Conservation (phyloP, 2,329 filamentous ascomycete species). For the Phialemonium atrogriseum region DNA sequence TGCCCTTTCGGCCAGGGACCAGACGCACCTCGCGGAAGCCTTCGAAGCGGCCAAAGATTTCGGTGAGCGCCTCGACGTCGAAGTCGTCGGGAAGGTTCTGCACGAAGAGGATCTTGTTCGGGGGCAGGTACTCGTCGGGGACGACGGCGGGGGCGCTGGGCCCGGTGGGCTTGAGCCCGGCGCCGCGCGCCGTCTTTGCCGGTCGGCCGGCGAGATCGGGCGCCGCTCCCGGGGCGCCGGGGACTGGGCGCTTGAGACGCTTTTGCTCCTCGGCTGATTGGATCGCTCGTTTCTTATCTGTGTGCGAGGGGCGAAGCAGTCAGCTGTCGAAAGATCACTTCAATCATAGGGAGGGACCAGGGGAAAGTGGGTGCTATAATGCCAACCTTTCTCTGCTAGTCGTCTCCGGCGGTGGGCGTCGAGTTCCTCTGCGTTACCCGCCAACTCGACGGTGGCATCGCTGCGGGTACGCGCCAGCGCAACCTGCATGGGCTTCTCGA, state of each 20-base stretch:
- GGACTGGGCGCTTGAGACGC: slow-evolving; percentile 56
- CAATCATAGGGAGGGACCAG: too few species aligned
- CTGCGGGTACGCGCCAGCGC: slow-evolving; percentile 75
- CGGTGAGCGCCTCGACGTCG: slow-evolving; percentile 69
- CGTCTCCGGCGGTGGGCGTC: slow-evolving; percentile 79
- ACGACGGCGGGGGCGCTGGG: slow-evolving; percentile 63
- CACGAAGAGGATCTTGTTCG: slow-evolving; percentile 93
- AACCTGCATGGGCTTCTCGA: slow-evolving; percentile 82
- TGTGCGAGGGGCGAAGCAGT: background rate
- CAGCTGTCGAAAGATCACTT: too few species aligned
- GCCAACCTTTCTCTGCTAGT: slow-evolving; percentile 79
- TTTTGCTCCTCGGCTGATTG: slow-evolving; percentile 74
- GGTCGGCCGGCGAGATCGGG: slow-evolving; percentile 42
- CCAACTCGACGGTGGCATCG: slow-evolving; percentile 74
- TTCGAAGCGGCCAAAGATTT: slow-evolving; percentile 81
- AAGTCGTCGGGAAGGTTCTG: slow-evolving; percentile 86
- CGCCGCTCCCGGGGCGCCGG: slow-evolving; percentile 24
- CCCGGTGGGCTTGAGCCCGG: slow-evolving; percentile 69
- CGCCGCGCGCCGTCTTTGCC: slow-evolving; percentile 60
- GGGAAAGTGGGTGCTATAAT: slow-evolving; percentile 2
- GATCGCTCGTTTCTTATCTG: slow-evolving; percentile 70
- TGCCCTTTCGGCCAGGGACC: slow-evolving; percentile 77
- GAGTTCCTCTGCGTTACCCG: slow-evolving; percentile 70
- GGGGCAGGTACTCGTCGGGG: slow-evolving; percentile 95
- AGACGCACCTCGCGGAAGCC: slow-evolving; percentile 89